Conservation (phyloP, 1,284 basidiomycete species). For the Moesziomyces sp. region DNA sequence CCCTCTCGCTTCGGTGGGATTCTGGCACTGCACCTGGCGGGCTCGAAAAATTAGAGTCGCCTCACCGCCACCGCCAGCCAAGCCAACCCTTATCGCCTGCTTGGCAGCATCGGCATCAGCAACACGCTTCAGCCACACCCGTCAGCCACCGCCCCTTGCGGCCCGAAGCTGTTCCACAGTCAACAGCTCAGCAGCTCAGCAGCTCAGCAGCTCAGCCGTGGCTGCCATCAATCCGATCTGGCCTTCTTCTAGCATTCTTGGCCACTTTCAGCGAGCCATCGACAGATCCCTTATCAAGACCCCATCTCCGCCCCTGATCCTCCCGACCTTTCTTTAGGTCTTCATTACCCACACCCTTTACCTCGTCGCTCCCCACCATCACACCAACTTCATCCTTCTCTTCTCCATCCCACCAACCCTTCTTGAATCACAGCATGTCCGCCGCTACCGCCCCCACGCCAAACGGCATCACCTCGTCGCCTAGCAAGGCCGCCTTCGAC, state of each 20-base stretch:
- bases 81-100: not conserved
- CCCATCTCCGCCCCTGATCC: not conserved
- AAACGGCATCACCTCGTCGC: constrained; percentile 39
- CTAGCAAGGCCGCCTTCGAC: constrained; percentile 42
- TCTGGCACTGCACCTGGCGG: no score
- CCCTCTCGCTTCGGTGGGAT: no score
- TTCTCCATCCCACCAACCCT: not conserved
- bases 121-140: not conserved
- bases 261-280: not conserved
- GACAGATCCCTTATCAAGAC: not conserved
- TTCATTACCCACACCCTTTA: not conserved
- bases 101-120: not conserved
- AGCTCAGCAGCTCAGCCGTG: no score
- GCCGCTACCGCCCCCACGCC: constrained; percentile 49
- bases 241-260: not conserved
- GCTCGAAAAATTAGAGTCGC: not conserved
- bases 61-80: not conserved
- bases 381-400: constrained; percentile 4
- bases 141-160: no score
- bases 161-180: no score
- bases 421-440: constrained; percentile 16
- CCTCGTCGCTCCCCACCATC: not conserved
- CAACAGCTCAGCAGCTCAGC: no score
- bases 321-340: not conserved
- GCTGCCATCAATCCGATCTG: not conserved